Percentiles rank a stretch among this genome's conserved stretches.
phyloP scores from a whole-genome alignment of 2,329 filamentous ascomycete genomes.

The Alternaria burnsii region DNA sequence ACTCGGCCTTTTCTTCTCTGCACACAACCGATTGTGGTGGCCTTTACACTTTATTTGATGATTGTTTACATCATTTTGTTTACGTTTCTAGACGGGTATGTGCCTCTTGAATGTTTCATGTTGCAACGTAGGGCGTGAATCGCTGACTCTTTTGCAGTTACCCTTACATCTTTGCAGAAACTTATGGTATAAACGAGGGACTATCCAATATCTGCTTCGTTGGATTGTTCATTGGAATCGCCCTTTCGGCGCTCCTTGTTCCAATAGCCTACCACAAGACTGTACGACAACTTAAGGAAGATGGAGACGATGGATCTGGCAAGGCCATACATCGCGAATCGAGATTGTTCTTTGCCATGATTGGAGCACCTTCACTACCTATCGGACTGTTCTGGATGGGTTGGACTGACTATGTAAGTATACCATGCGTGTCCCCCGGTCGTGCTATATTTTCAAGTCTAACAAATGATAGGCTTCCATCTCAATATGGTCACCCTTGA shows the following conservation, averaged over 20 bases:
- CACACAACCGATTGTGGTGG: conserved; percentile 57
- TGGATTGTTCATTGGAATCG: conserved; percentile 56
- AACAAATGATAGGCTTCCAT: not conserved
- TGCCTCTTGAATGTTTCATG: not conserved
- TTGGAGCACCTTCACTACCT: conserved; percentile 60
- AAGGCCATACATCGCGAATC: conserved; percentile 60
- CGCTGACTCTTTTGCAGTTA: not conserved
- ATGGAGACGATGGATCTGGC: conserved; percentile 50
- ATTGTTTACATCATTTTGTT: conserved; percentile 65
- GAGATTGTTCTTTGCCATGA: conserved; percentile 62
- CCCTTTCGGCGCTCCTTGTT: conserved; percentile 49
- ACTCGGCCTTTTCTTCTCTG: conserved; percentile 55
- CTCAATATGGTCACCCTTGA: conserved; percentile 40
- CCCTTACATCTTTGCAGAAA: not conserved
- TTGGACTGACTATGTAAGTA: conserved; percentile 58
- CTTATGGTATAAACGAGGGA: not conserved
- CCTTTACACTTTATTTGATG: conserved; percentile 61
- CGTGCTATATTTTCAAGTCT: not conserved
- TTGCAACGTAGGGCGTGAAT: not conserved
- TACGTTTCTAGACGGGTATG: conserved; percentile 62
- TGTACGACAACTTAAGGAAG: conserved; percentile 32
- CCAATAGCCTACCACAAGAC: conserved; percentile 53
- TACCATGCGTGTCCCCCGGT: not conserved
- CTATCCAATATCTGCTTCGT: conserved; percentile 57
- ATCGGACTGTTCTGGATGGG: conserved; percentile 67